These are phyloP conservation scores for Begonia masoniana DNA, from an alignment of 306 rosid species.

Conservation along the genomic window DNA sequence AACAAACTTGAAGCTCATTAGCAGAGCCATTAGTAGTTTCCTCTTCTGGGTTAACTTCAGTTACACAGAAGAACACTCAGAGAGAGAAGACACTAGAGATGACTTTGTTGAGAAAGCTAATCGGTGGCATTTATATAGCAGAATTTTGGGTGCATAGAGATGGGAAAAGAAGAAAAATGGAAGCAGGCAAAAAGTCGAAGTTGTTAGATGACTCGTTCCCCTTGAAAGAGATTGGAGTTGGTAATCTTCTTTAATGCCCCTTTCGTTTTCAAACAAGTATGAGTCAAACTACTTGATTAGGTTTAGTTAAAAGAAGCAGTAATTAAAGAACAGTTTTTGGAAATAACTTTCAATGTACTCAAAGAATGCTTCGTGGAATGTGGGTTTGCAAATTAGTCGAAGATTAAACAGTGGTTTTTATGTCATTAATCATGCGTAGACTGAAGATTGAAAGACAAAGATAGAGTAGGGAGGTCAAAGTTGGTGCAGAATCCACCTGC, in stretches of 20 bases:
- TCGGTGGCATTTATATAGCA: slow-evolving; percentile 27
- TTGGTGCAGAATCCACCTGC: slow-evolving; percentile 31
- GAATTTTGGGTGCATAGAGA: not conserved
- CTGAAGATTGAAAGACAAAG: not conserved
- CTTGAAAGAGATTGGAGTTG: not conserved
- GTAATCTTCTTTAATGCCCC: not conserved
- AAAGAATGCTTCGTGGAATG: too few species aligned
- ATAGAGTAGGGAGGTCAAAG: not conserved
- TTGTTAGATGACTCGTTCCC: slow-evolving; percentile 22
- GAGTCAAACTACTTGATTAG: not conserved
- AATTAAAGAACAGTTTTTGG: not conserved
- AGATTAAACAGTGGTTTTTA: not conserved
- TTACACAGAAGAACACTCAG: not conserved
- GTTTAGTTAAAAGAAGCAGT: not conserved
- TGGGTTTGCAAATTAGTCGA: not conserved
- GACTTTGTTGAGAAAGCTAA: slow-evolving; percentile 1
- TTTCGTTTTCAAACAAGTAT: not conserved
- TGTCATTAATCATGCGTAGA: not conserved
- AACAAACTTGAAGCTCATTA: slow-evolving; percentile 18
- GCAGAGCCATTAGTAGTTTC: slow-evolving; percentile 31
- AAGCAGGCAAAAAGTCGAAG: slow-evolving; percentile 18
- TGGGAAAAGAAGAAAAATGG: not conserved
- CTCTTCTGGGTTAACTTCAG: too few species aligned
- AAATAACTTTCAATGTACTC: not conserved
- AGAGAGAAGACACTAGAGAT: not conserved